Base-by-base conservation (phyloP, 2,329 filamentous ascomycete species). In the Fusarium sublunatum region DNA sequence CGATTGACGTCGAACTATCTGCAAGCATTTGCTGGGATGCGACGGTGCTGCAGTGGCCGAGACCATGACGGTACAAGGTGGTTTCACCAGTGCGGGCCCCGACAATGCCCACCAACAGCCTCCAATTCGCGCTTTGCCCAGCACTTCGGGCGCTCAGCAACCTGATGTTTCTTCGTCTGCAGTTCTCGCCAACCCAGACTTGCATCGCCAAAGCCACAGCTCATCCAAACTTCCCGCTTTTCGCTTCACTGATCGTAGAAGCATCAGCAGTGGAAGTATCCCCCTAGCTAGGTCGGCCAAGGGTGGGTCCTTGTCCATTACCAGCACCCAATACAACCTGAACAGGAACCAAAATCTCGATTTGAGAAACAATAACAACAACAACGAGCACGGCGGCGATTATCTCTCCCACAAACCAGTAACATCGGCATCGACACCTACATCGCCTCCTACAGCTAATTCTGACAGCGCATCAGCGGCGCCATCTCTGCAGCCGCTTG, bases 221-320 rank as follows among this genome's bases (percentile, higher is more conserved):
- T 81, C 82, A 35, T 86, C 83, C 60, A 86, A 85, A 67, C 74
- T 85, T 64, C 83, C 84, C 26, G 78, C 83, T 22, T 84, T 82
- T 72, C 83, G 83, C 56, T 83, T 83, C 69, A 80, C 78, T 64
- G 83, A 85, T 73, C 75, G 81, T 51, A 75, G 75, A 53, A 77
- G 55, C 58, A 67, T 45, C 42, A 57, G 56, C 38, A 53, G 59
- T 65, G 54, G 52, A 69, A 61, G 55, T 58, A 62, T 67, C 63
- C 60, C 61, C 66, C 49, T 65, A 67, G 64, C 70, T 42, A 57
- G 55, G 19, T 19, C 19, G 19, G 19, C 19, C 45, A 64, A 55
- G 42, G 53, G 40, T 38, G 64, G 59, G 47, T 48, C 62, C 62
- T 58, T 65, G 58, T 43, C 42, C 24, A 49, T 64, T 45, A 52